Percentiles rank a stretch among this genome's conserved stretches.
These are phyloP conservation scores for Babesia bigemina DNA, from an alignment of 169 alveolate species.

Conservation along the genomic window DNA sequence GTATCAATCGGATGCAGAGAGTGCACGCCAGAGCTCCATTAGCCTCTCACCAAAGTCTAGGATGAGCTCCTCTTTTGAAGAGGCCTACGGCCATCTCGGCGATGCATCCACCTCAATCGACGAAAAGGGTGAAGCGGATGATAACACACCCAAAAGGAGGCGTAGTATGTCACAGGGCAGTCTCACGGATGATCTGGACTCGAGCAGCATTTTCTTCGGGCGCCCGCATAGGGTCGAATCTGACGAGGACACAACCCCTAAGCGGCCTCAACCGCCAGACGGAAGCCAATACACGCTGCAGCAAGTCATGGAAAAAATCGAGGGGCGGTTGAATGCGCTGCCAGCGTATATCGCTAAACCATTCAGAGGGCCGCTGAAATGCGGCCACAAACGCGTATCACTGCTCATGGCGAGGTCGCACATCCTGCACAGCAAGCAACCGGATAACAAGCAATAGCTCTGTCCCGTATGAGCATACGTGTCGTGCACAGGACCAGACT, in stretches of 20 bases:
- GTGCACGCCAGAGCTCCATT: neutral
- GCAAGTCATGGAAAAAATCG: neutral
- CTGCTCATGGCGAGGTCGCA: constrained; percentile 45
- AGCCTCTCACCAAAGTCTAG: neutral
- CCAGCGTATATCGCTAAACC: constrained; percentile 47
- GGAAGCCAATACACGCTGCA: constrained; percentile 23
- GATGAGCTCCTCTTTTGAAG: neutral
- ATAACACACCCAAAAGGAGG: no score
- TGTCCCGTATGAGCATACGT: no score
- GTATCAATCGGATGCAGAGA: neutral
- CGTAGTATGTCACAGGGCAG: neutral
- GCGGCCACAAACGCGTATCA: constrained; percentile 38
- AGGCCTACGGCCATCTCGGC: neutral
- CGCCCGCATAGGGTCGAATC: constrained; percentile 1
- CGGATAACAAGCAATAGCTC: neutral
- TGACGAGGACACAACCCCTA: neutral
- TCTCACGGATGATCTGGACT: neutral
- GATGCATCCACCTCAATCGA: neutral
- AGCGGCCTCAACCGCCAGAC: constrained; percentile 25
- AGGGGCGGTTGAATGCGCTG: constrained; percentile 2
- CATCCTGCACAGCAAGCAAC: constrained; percentile 5
- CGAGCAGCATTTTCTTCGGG: neutral
- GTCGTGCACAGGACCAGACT: no score
- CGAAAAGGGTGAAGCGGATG: neutral
- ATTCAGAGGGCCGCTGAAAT: constrained; percentile 36